Percentiles rank a stretch among this genome's conserved stretches.
These are phyloP conservation scores for Fennellomyces sp. DNA, from an alignment of 371 early-diverging fungal genomes.

Conservation along the genomic window DNA sequence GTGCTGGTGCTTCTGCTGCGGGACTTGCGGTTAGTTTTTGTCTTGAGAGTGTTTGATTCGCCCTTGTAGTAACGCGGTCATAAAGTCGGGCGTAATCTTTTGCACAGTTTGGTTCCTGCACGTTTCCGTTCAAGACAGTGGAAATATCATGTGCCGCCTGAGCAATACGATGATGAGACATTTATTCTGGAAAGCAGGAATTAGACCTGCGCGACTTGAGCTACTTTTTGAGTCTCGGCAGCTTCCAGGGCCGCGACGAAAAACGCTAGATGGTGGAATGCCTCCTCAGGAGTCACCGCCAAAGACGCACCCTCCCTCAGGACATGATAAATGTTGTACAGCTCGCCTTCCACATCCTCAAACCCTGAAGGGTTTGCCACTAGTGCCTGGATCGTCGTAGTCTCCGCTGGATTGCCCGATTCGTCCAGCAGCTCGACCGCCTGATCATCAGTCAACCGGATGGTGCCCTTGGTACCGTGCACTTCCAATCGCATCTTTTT, in stretches of 20 bases:
- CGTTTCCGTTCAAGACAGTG: conserved; percentile 5
- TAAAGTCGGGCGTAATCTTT: conserved; percentile 13
- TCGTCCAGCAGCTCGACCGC: conserved; percentile 31
- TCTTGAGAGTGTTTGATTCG: not conserved
- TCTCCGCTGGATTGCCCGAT: conserved; percentile 20
- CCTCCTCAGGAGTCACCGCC: conserved; percentile 39
- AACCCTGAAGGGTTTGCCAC: conserved; percentile 24
- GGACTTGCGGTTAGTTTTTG: conserved; percentile 45
- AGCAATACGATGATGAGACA: not conserved
- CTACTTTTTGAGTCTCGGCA: conserved; percentile 32
- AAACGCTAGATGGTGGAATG: conserved; percentile 50
- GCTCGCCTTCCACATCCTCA: conserved; percentile 50
- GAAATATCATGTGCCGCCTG: conserved; percentile 11
- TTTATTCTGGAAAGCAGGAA: not conserved
- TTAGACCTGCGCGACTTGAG: conserved; percentile 4
- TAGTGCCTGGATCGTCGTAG: conserved; percentile 13
- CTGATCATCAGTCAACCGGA: conserved; percentile 32
- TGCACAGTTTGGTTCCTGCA: not conserved
- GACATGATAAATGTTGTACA: conserved; percentile 36
- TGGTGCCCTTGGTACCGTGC: conserved; percentile 47
- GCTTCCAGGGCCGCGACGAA: conserved; percentile 46
- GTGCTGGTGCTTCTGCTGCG: conserved; percentile 53
- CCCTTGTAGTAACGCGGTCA: not conserved
- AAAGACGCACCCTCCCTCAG: conserved; percentile 29
- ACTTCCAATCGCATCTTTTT: conserved; percentile 35